Percentiles rank a stretch among this genome's conserved stretches.
These are phyloP conservation scores for Catharanthus roseus DNA, from an alignment of 257 asterid genomes.

Conservation along the genomic window DNA sequence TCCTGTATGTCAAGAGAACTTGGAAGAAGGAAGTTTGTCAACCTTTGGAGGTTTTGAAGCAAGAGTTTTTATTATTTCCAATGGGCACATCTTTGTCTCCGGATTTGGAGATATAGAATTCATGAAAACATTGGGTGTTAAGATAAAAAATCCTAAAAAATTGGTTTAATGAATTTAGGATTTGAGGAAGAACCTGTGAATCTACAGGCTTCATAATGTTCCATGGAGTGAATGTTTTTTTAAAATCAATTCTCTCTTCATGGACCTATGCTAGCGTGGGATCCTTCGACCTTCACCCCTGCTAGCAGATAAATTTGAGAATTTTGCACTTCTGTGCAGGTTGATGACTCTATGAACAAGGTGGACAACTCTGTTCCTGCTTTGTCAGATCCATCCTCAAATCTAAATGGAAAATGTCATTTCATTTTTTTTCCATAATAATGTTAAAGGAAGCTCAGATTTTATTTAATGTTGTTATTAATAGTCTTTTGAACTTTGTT, in stretches of 20 bases:
- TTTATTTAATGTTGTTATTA: background rate
- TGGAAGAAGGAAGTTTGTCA: too few species aligned
- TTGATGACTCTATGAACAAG: constrained; percentile 60
- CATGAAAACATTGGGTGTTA: background rate
- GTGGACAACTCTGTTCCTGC: constrained; percentile 45
- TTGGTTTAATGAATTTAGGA: background rate
- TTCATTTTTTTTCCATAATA: background rate
- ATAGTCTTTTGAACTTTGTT: background rate
- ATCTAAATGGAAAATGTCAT: background rate
- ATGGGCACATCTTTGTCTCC: background rate
- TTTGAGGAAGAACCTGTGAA: background rate
- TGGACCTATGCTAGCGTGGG: constrained; percentile 2
- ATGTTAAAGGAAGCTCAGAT: background rate
- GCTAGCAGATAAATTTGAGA: background rate
- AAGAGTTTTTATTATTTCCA: too few species aligned
- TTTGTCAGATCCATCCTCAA: constrained; percentile 6
- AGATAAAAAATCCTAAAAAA: too few species aligned
- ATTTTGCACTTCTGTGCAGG: constrained; percentile 29
- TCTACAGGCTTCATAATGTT: background rate
- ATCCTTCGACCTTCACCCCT: background rate
- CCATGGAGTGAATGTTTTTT: too few species aligned
- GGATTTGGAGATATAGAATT: background rate
- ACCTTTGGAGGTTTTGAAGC: background rate
- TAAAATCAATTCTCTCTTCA: background rate
- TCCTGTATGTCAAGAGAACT: background rate